Evolutionary conservation across 2,329 filamentous ascomycete genomes (phyloP), one percentile per base, ranked within the genome.

Genomic region (Amauroascus niger): DNA sequence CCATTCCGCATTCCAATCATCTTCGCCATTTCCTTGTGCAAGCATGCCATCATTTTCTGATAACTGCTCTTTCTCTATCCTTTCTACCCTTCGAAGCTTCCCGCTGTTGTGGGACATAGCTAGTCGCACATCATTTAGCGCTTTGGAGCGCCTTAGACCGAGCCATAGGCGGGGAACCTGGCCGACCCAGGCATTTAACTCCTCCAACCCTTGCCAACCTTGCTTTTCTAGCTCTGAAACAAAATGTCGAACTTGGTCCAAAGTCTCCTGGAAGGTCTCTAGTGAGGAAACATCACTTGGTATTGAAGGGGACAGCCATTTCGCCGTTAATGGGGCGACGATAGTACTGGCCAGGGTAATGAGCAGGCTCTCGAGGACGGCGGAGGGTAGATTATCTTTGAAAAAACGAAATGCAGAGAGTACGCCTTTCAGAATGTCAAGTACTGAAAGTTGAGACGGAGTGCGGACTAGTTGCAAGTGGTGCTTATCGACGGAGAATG

Each of bases 81-180:
- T 82, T 67, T 96, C 89, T 1, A 95, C 89, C 44, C 79, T 76
- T 60, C 81, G 85, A 13, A 83, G 77, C 24, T 76, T 70, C 7
- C 83, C 83, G 37, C 91, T 77, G 7, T 85, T 87, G 49, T 74
- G 72, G 2, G 82, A 77, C 1, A 96, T 76, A 44, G 84, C 79
- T 18, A 71, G 78, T 22, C 93, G 81, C 11, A 94, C 82, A 32
- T 79, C 78, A 57, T 90, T 84, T 22, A 98, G 76, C 0, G 88
- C 83, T 32, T 79, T 82, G 63, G 95, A 89, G 62, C 87, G 82
- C 59, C 89, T 85, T 65, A 88, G 91, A 1, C 80, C 80, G 13
- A 97, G 77, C 93, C 93, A 98, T 24, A 88, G 83, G 54, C 82
- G 81, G 0, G 89, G 87, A 0, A 88, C 86, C 57, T 84, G 83